These are phyloP conservation scores for Malus hybrid DNA, from an alignment of 331 rosid species.

Conservation along the genomic window DNA sequence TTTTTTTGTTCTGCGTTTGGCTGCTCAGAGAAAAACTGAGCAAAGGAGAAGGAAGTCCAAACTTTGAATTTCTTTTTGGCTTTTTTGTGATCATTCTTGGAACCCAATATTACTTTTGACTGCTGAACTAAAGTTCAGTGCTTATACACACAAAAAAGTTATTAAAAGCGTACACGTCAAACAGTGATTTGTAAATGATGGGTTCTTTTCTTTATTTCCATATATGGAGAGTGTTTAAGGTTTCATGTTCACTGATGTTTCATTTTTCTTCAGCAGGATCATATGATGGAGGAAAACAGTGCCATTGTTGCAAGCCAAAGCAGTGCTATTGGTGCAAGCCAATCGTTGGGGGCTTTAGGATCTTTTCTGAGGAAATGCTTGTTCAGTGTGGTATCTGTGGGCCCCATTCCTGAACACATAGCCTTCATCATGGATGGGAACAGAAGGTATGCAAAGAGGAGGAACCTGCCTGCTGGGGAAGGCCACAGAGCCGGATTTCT, in stretches of 20 bases:
- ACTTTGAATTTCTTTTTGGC: neutral
- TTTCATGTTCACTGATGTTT: neutral
- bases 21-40: neutral
- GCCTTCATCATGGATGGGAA: slow-evolving; percentile 70
- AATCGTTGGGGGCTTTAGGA: slow-evolving; percentile 18
- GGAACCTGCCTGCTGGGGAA: slow-evolving; percentile 6
- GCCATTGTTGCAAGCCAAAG: neutral
- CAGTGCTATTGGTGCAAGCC: slow-evolving; percentile 1
- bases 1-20: neutral
- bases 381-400: slow-evolving; percentile 25
- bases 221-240: too few relatives aligned
- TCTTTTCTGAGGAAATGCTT: slow-evolving; percentile 24
- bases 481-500: slow-evolving; percentile 40
- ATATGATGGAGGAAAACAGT: slow-evolving; percentile 30
- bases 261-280: neutral
- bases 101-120: neutral
- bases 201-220: neutral
- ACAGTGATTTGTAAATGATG: neutral
- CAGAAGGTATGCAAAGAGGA: slow-evolving; percentile 39
- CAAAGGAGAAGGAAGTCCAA: neutral
- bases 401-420: slow-evolving; percentile 45
- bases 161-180: neutral
- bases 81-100: neutral
- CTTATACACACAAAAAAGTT: neutral
- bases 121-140: neutral